These are phyloP conservation scores for Kodamaea suecica DNA, from an alignment of 1,139 yeast species.

Conservation along the genomic window DNA sequence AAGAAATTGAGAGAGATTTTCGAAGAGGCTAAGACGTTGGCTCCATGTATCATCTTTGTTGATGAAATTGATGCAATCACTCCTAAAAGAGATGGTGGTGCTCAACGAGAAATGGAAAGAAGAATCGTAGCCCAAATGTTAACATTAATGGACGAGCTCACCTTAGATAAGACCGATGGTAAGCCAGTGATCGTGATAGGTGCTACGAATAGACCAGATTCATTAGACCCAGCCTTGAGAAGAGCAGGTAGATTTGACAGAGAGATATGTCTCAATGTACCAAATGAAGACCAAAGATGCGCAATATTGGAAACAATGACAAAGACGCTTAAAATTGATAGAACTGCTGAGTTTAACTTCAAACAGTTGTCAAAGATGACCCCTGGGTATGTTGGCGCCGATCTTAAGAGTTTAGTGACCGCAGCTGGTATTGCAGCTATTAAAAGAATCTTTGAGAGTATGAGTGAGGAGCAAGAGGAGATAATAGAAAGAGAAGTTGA, in stretches of 20 bases:
- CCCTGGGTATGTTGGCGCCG: conserved; percentile 99
- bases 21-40: conserved; percentile 85
- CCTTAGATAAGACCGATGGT: conserved; percentile 84
- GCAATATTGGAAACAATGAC: conserved; percentile 78
- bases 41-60: conserved; percentile 89
- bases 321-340: conserved; percentile 53
- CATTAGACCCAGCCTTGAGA: conserved; percentile 97
- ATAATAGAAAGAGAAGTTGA: conserved; percentile 3
- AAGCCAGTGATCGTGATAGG: conserved; percentile 71
- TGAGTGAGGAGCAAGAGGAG: conserved; percentile 38
- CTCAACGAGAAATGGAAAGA: conserved; percentile 97
- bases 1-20: conserved; percentile 89
- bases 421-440: conserved; percentile 97
- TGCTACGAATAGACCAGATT: conserved; percentile 79
- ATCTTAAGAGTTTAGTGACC: conserved; percentile 85
- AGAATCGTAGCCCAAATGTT: conserved; percentile 93
- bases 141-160: conserved; percentile 90
- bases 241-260: conserved; percentile 80
- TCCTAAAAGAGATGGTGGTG: conserved; percentile 93
- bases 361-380: conserved; percentile 80
- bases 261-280: conserved; percentile 72
- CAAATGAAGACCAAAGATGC: conserved; percentile 79
- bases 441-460: conserved; percentile 70
- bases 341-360: conserved; percentile 65
- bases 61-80: conserved; percentile 99